These are phyloP conservation scores for Mortierella sp. DNA, from an alignment of 371 early-diverging fungal genomes.

Conservation along the genomic window DNA sequence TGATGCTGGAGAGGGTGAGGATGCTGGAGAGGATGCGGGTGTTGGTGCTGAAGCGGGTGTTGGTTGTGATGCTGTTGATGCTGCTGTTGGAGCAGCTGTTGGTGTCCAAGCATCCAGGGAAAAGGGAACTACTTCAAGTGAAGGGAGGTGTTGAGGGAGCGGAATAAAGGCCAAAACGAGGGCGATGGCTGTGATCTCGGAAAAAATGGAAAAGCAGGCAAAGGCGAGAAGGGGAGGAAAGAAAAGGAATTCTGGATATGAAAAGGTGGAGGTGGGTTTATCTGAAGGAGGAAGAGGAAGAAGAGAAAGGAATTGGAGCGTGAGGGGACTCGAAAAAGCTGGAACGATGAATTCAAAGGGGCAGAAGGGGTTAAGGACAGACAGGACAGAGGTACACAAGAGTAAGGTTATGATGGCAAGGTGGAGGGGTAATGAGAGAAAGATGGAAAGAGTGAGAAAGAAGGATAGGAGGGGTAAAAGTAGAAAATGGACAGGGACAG, in stretches of 20 bases:
- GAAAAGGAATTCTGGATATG: slow-evolving; percentile 1
- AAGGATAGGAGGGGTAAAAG: slow-evolving; percentile 15
- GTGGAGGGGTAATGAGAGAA: slow-evolving; percentile 1
- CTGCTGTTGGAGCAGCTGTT: slow-evolving; percentile 56
- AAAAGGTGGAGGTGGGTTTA: slow-evolving; percentile 18
- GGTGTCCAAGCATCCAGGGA: slow-evolving; percentile 54
- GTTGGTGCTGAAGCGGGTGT: slow-evolving; percentile 11
- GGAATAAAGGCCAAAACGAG: not conserved
- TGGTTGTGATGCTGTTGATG: slow-evolving; percentile 21
- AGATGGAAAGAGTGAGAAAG: slow-evolving; percentile 6
- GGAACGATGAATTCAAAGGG: slow-evolving; percentile 11
- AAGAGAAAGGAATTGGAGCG: slow-evolving; percentile 15
- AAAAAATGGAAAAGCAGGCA: slow-evolving; percentile 4
- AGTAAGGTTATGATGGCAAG: slow-evolving; percentile 5
- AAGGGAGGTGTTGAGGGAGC: not conserved
- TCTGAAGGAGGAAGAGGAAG: slow-evolving; percentile 14
- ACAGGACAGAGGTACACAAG: not conserved
- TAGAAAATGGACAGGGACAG: slow-evolving; percentile 28
- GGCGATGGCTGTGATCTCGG: slow-evolving; percentile 14
- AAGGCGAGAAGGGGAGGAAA: not conserved
- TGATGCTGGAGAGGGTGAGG: slow-evolving; percentile 16
- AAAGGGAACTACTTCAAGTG: not conserved
- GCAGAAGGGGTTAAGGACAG: slow-evolving; percentile 7
- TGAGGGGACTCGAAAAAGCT: not conserved
- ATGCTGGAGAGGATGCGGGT: not conserved